phyloP scores from a whole-genome alignment of 2,329 filamentous ascomycete species.

The Falciphora oryzae region DNA sequence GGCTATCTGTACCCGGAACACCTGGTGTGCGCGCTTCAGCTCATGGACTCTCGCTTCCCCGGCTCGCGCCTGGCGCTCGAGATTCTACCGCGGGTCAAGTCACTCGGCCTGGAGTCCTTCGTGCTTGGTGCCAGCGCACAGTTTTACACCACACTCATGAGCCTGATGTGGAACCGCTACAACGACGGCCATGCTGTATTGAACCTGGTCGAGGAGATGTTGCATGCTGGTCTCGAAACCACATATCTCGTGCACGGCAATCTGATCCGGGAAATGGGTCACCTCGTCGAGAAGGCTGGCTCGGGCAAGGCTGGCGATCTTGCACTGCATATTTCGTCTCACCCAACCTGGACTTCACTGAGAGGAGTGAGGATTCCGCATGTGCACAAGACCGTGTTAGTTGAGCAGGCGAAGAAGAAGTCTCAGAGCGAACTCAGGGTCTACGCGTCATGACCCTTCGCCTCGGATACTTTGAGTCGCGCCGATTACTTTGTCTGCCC shows the following conservation, averaged over 20 bases:
- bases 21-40: conserved; percentile 49
- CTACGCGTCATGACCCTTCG: neutral
- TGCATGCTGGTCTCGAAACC: conserved; percentile 46
- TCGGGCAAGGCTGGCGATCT: neutral
- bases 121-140: conserved; percentile 65
- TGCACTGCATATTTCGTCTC: neutral
- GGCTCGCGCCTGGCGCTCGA: conserved; percentile 54
- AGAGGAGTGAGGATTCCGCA: neutral
- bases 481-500: neutral
- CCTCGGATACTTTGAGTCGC: no score
- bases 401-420: neutral
- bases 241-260: neutral
- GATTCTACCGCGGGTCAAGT: conserved; percentile 61
- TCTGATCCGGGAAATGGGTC: conserved; percentile 1
- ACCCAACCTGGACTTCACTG: conserved; percentile 1
- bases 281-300: neutral
- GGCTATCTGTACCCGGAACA: conserved; percentile 60
- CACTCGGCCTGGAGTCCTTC: conserved; percentile 62
- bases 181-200: conserved; percentile 51
- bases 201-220: conserved; percentile 60
- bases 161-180: conserved; percentile 55
- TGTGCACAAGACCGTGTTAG: neutral
- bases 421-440: neutral
- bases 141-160: conserved; percentile 63
- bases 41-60: conserved; percentile 53